These are phyloP conservation scores for Pythium chondricola DNA, from an alignment of 352 stramenopile species.

Conservation along the genomic window DNA sequence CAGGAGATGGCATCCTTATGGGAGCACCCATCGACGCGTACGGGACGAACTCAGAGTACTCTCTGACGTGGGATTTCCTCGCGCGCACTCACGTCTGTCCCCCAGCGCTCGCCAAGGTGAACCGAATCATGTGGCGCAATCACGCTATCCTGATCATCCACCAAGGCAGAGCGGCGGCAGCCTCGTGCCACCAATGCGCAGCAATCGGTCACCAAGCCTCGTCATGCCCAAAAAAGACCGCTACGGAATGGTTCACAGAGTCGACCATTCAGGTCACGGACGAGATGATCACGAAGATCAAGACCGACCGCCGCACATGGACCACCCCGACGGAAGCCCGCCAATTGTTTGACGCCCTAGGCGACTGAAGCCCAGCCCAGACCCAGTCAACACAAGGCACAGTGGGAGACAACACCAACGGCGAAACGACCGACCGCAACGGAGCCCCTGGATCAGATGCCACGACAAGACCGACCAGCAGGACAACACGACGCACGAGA, in stretches of 20 bases:
- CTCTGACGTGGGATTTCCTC: constrained; percentile 9
- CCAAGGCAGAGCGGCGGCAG: not conserved
- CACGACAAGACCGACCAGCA: too few species aligned
- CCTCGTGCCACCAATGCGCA: constrained; percentile 6
- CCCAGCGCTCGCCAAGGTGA: not conserved
- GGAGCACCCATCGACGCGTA: constrained; percentile 7
- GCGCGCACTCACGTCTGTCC: not conserved
- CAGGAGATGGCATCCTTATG: not conserved
- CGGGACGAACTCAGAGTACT: constrained; percentile 2
- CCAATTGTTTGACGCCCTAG: too few species aligned
- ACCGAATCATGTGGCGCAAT: constrained; percentile 5
- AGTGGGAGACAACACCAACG: too few species aligned
- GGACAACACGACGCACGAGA: too few species aligned
- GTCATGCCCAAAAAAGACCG: not conserved
- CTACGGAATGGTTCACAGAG: not conserved
- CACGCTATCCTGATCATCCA: constrained; percentile 4
- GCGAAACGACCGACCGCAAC: too few species aligned
- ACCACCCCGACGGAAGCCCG: not conserved
- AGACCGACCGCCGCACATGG: not conserved
- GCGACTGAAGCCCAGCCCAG: too few species aligned
- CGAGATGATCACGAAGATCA: not conserved
- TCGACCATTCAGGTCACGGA: not conserved
- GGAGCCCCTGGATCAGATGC: too few species aligned
- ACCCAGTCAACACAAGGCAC: too few species aligned
- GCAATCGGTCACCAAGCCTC: constrained; percentile 1